A percentile compares a stretch with the other conserved stretches of the same genome.
phyloP scores from a whole-genome alignment of 495 filamentous ascomycete genomes.

The Trichoderma parareesei region DNA sequence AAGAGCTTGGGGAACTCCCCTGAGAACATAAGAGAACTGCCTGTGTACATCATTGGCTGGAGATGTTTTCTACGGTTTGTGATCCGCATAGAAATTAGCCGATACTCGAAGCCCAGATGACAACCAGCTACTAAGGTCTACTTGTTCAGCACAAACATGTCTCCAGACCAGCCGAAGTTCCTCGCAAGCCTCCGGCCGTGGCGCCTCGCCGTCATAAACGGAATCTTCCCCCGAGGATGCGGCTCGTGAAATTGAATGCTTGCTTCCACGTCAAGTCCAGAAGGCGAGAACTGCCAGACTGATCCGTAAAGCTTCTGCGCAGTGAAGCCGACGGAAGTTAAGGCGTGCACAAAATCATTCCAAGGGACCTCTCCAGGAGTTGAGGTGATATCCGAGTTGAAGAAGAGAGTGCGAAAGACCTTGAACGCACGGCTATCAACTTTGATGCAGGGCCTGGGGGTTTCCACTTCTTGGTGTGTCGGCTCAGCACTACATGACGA shows the following conservation, averaged over 20 bases:
- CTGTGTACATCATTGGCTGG: not conserved
- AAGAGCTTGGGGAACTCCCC: too few relatives aligned
- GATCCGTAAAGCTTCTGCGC: constrained; percentile 45
- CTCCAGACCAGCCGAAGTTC: not conserved
- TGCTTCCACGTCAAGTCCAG: not conserved
- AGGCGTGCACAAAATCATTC: constrained; percentile 45
- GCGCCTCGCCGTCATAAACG: not conserved
- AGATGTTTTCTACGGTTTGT: too few relatives aligned
- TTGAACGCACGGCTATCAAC: not conserved
- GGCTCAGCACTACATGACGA: too few relatives aligned
- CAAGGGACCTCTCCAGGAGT: constrained; percentile 39
- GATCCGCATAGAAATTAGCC: too few relatives aligned
- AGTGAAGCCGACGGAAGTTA: constrained; percentile 38
- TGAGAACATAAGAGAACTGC: not conserved
- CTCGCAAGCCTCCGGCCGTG: not conserved
- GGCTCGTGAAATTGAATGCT: not conserved
- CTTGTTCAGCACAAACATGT: not conserved
- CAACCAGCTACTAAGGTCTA: too few relatives aligned
- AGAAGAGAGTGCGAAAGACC: not conserved
- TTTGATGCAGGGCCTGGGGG: not conserved
- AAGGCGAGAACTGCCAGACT: constrained; percentile 39
- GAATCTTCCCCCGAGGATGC: not conserved
- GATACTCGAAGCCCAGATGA: too few relatives aligned
- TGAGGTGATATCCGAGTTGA: constrained; percentile 2
- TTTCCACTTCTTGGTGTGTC: not conserved